Evolutionary conservation across 306 rosid species (phyloP).

Genomic region (Quercus berberidifolia): DNA sequence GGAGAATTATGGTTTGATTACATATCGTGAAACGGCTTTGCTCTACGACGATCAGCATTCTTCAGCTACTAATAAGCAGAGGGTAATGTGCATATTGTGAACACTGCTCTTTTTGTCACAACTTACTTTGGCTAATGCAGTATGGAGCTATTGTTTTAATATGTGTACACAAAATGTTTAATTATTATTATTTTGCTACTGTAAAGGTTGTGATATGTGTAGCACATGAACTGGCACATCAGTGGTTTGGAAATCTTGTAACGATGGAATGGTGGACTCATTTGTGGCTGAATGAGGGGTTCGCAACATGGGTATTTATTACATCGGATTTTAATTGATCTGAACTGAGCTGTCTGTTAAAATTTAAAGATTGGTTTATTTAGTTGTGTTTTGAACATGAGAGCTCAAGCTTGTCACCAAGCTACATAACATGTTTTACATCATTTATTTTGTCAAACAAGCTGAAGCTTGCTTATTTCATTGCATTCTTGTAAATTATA

Average conservation of each 20-base stretch:
- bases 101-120: conserved; percentile 11
- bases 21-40: conserved; percentile 88
- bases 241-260: conserved; percentile 99
- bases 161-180: conserved; percentile 13
- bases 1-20: conserved; percentile 97
- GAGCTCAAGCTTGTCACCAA: too few species aligned
- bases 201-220: conserved; percentile 79
- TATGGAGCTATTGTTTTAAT: conserved; percentile 27
- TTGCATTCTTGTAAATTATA: background rate
- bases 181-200: conserved; percentile 27
- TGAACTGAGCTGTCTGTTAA: too few species aligned
- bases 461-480: background rate
- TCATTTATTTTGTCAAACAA: too few species aligned
- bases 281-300: conserved; percentile 96
- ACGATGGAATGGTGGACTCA: conserved; percentile 99
- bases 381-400: too few species aligned
- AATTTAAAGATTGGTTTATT: too few species aligned
- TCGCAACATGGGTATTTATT: conserved; percentile 94
- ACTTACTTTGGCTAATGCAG: conserved; percentile 17
- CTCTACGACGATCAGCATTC: conserved; percentile 88
- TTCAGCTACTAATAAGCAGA: conserved; percentile 85
- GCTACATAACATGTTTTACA: too few species aligned
- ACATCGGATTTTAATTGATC: conserved; percentile 55
- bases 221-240: conserved; percentile 96
- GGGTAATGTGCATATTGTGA: conserved; percentile 48